Percentiles rank a stretch among this genome's conserved stretches.
Conservation (phyloP, 2,329 filamentous ascomycete species). For the Verticillium zaregamsianum region DNA sequence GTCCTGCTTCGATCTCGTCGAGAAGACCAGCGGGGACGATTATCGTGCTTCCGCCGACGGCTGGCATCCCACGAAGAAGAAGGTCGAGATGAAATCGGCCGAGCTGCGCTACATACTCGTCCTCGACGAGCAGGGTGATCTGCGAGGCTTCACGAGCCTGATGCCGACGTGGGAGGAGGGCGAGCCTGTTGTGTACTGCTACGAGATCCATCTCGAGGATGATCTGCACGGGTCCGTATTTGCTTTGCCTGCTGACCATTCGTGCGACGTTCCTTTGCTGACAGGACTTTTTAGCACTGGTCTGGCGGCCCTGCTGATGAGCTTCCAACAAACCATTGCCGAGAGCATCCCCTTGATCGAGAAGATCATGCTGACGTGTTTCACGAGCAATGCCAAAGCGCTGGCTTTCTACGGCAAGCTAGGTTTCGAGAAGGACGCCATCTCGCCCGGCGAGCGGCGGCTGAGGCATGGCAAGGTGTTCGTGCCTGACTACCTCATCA, state of each 20-base stretch:
- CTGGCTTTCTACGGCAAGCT: conserved; percentile 57
- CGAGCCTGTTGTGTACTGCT: conserved; percentile 68
- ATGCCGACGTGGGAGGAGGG: conserved; percentile 68
- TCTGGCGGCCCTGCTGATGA: conserved; percentile 57
- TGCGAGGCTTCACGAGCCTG: conserved; percentile 60
- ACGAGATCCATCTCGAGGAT: conserved; percentile 67
- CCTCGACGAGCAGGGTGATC: conserved; percentile 22
- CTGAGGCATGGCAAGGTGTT: conserved; percentile 51
- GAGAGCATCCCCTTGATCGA: conserved; percentile 46
- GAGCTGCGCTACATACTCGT: conserved; percentile 68
- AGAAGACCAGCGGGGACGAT: conserved; percentile 58
- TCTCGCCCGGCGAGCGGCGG: conserved; percentile 48
- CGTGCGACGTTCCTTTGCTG: background rate
- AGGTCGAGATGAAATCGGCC: conserved; percentile 61
- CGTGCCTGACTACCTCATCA: conserved; percentile 54
- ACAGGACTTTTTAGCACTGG: conserved; percentile 47
- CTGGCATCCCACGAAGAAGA: conserved; percentile 61
- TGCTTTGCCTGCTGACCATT: background rate
- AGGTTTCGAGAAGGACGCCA: conserved; percentile 53
- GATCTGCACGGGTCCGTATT: conserved; percentile 47
- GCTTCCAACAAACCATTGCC: conserved; percentile 49
- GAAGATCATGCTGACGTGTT: conserved; percentile 74
- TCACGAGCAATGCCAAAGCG: conserved; percentile 55
- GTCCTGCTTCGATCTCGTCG: conserved; percentile 53
- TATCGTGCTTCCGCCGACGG: conserved; percentile 59